These are phyloP conservation scores for Ceratobasidium papillatum DNA, from an alignment of 1,284 basidiomycete species.

Conservation along the genomic window DNA sequence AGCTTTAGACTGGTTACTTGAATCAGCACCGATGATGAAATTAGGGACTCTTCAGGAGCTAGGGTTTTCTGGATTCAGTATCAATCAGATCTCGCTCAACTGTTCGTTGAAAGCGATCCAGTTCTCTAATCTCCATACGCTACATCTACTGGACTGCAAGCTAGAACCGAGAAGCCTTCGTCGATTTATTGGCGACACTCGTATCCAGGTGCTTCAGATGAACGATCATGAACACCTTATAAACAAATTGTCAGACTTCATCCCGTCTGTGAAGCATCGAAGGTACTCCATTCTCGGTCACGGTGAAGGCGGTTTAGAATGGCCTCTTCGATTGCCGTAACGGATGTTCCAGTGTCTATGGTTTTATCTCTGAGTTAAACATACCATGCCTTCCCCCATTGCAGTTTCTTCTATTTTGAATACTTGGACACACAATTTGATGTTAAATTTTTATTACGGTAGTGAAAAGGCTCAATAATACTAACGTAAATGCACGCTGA, in stretches of 20 bases:
- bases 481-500: too few species aligned
- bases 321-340: slow-evolving; percentile 1
- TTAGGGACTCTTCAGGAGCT: neutral
- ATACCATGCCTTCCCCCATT: too few species aligned
- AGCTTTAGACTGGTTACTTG: too few species aligned
- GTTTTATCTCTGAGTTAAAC: too few species aligned
- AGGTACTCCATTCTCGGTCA: neutral
- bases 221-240: neutral
- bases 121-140: neutral
- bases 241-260: neutral
- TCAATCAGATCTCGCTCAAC: neutral
- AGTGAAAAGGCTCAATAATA: too few species aligned
- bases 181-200: neutral
- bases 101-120: neutral
- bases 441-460: too few species aligned
- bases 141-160: neutral
- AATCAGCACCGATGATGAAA: too few species aligned
- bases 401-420: too few species aligned
- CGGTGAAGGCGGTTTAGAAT: neutral
- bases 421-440: too few species aligned
- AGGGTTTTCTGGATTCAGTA: neutral
- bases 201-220: neutral
- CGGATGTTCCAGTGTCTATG: too few species aligned
- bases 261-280: neutral
- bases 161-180: neutral